These are phyloP conservation scores for Zarea fungicola DNA, from an alignment of 2,329 filamentous ascomycete genomes.

Conservation along the genomic window DNA sequence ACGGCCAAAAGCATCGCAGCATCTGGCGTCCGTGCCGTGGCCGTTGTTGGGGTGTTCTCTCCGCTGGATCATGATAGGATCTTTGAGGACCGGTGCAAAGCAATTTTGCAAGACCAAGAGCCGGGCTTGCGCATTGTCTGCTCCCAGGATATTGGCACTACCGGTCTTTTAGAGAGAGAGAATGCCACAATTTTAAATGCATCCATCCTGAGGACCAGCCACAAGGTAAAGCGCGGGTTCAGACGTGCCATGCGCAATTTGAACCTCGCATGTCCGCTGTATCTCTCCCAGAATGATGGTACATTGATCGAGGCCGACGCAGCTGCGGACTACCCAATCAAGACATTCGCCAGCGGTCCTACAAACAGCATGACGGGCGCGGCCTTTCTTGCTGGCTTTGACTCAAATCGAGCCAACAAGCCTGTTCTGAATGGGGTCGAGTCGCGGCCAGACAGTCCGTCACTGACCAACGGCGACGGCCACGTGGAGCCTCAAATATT, in stretches of 20 bases:
- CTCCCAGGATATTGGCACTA: conserved; percentile 38
- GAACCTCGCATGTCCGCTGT: conserved; percentile 37
- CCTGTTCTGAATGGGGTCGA: too few species aligned
- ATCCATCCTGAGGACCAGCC: conserved; percentile 42
- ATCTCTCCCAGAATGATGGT: conserved; percentile 50
- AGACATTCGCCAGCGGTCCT: conserved; percentile 49
- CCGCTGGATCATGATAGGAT: conserved; percentile 37
- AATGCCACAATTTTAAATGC: conserved; percentile 53
- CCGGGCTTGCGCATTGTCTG: conserved; percentile 35
- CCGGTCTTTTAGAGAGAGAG: conserved; percentile 42
- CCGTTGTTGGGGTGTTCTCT: conserved; percentile 41
- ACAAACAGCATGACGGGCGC: conserved; percentile 51
- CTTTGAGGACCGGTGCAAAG: conserved; percentile 35
- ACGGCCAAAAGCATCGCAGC: conserved; percentile 28
- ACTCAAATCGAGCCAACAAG: conserved; percentile 17
- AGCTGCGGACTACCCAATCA: conserved; percentile 45
- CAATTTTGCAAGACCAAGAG: conserved; percentile 30
- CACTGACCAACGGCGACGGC: neutral
- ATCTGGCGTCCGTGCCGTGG: conserved; percentile 32
- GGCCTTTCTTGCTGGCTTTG: conserved; percentile 47
- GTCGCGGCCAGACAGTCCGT: too few species aligned
- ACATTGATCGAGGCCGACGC: conserved; percentile 43
- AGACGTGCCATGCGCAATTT: conserved; percentile 40
- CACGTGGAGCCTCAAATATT: conserved; percentile 30
- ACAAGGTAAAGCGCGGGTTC: conserved; percentile 43